These are phyloP conservation scores for Quercus tomentella DNA, from an alignment of 331 rosid genomes.

Conservation along the genomic window DNA sequence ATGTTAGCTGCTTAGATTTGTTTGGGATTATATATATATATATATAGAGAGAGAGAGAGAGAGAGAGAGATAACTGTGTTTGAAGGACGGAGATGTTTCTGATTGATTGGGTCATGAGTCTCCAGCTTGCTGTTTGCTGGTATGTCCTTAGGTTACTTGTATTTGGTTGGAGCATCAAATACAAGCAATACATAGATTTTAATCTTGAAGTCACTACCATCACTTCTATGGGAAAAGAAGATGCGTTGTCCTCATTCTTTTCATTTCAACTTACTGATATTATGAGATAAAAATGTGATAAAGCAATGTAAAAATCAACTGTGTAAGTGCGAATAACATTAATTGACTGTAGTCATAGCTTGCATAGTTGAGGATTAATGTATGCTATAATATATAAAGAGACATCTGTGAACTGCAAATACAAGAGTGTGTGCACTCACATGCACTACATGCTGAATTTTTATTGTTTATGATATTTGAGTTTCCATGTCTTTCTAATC, in stretches of 20 bases:
- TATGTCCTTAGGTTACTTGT: neutral
- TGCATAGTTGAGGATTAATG: neutral
- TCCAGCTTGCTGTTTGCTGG: neutral
- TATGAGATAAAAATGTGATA: neutral
- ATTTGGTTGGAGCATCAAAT: neutral
- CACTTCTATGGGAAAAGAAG: too few relatives aligned
- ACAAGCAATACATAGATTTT: neutral
- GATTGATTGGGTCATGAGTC: neutral
- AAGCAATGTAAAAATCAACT: neutral
- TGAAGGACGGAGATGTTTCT: too few relatives aligned
- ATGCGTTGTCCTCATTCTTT: neutral
- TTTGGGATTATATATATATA: too few relatives aligned
- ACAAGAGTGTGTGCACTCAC: neutral
- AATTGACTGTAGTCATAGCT: neutral
- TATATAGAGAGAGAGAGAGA: too few relatives aligned
- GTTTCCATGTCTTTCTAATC: constrained; percentile 7
- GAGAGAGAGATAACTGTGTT: too few relatives aligned
- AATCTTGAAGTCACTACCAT: neutral
- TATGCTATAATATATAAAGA: neutral
- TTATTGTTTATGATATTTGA: constrained; percentile 2
- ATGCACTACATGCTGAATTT: neutral
- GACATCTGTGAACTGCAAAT: neutral
- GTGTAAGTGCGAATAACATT: neutral
- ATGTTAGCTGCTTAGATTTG: too few relatives aligned
- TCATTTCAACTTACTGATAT: neutral